Evolutionary conservation across 768 basidiomycete genomes (phyloP), one percentile per base, ranked within the genome.

Genomic region (Clavaria fumosa): DNA sequence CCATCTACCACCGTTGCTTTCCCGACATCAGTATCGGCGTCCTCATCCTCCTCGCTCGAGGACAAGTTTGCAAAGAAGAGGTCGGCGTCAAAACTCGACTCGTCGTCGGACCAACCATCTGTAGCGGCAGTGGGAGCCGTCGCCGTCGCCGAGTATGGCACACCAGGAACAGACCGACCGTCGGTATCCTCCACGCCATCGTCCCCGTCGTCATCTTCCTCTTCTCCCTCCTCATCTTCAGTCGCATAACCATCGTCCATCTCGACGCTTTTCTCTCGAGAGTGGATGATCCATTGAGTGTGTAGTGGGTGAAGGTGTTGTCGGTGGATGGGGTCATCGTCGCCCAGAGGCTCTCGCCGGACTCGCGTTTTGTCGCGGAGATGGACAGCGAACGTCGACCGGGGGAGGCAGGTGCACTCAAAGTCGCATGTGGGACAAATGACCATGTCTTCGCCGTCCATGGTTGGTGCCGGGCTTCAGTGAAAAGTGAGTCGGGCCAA

Each of bases 41-140:
- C 60, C 22, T 63, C 62, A 21, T 70, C 71, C 35, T 61, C 63
- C 40, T 62, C 66, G 19, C 51, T 50, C 26, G 59, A 50, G 28
- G 71, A 76, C 28, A 86, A 68, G 50, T 83, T 78, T 39, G 77
- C 72, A 49, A 88, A 86, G 59, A 88, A 86, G 0, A 86, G 54
- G 43, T 86, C 82, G 7, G 84, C 84, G 47, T 88, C 84, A 47
- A 83, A 81, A 42, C 67, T 72, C 2, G 74, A 77, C 52, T 83
- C 82, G 44, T 76, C 81, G 40, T 76, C 78, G 27, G 77, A 78
- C 82, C 81, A 88, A 30, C 78, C 75, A 3, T 72, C 73, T 3
- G 61, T 60, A 45, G 73, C 59, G 40, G 62, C 72, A 20, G 59
- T 64, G 39, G 75, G 76, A 27, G 71, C 61, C 1, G 76, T 76